Percentiles rank a stretch among this genome's conserved stretches.
phyloP scores from a whole-genome alignment of 164 flowering plant species.

The Nymphaea colorata region DNA sequence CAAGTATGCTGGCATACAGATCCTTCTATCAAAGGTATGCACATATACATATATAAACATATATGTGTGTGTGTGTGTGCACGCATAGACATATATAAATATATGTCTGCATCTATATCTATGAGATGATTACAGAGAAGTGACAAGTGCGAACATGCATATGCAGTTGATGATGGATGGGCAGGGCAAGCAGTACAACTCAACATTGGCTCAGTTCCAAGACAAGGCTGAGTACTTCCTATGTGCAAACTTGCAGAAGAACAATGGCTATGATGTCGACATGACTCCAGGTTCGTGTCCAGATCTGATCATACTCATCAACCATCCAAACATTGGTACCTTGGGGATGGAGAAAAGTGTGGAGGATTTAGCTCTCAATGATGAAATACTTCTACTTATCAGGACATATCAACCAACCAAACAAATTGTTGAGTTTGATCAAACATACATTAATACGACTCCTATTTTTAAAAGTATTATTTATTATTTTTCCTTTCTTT shows the following conservation, averaged over 20 bases:
- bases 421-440: too few species aligned
- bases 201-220: conserved; percentile 53
- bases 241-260: conserved; percentile 73
- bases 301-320: not conserved
- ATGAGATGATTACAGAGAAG: too few species aligned
- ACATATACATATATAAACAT: not conserved
- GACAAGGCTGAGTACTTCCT: conserved; percentile 81
- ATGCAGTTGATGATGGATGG: conserved; percentile 62
- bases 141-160: not conserved
- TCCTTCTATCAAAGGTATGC: conserved; percentile 62
- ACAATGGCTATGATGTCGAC: conserved; percentile 60
- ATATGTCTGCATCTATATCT: too few species aligned
- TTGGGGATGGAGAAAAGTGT: too few species aligned
- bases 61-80: not conserved
- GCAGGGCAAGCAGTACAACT: conserved; percentile 33
- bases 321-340: not conserved
- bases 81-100: not conserved
- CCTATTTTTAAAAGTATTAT: not conserved
- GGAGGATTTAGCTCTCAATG: too few species aligned
- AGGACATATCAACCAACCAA: too few species aligned
- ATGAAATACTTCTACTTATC: too few species aligned
- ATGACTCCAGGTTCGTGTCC: conserved; percentile 53
- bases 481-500: not conserved
- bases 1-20: conserved; percentile 85
- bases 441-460: not conserved